These are phyloP conservation scores for Phaeosphaeriaceae sp. DNA, from an alignment of 2,329 filamentous ascomycete species.

Conservation along the genomic window DNA sequence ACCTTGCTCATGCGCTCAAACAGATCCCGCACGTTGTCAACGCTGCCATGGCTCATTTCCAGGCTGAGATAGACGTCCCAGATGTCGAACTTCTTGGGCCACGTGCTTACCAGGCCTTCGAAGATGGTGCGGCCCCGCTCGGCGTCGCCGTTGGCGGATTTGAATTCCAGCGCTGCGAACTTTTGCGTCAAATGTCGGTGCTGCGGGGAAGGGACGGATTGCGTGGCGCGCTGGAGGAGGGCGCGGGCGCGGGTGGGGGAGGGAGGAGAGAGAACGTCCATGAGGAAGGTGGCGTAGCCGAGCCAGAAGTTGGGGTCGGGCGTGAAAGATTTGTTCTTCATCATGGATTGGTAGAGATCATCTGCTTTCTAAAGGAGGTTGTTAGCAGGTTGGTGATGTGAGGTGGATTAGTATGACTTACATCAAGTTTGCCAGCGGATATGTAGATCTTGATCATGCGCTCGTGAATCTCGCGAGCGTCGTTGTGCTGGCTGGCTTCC, in stretches of 20 bases:
- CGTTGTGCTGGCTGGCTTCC: constrained; percentile 91
- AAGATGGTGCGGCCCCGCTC: constrained; percentile 96
- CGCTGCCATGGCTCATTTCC: constrained; percentile 67
- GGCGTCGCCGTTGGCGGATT: constrained; percentile 78
- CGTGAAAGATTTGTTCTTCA: constrained; percentile 84
- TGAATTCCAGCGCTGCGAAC: constrained; percentile 92
- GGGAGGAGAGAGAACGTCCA: constrained; percentile 73
- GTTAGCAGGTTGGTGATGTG: constrained; percentile 26
- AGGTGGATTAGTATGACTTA: constrained; percentile 55
- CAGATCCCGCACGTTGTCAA: constrained; percentile 72
- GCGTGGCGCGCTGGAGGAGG: constrained; percentile 81
- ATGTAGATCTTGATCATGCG: constrained; percentile 94
- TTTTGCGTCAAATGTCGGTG: constrained; percentile 81
- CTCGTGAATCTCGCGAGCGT: constrained; percentile 87
- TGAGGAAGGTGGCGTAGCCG: constrained; percentile 94
- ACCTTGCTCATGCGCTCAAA: constrained; percentile 77
- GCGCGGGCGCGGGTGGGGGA: constrained; percentile 78
- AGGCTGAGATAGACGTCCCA: constrained; percentile 93
- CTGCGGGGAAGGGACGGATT: constrained; percentile 75
- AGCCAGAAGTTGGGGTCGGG: constrained; percentile 82
- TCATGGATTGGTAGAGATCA: constrained; percentile 81
- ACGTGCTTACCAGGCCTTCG: constrained; percentile 82
- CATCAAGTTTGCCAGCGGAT: constrained; percentile 82
- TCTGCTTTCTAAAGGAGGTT: constrained; percentile 76
- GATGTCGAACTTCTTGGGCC: constrained; percentile 87